Evolutionary conservation across 139 green algal species (phyloP).

Genomic region (Astrephomene gubernaculifera): DNA sequence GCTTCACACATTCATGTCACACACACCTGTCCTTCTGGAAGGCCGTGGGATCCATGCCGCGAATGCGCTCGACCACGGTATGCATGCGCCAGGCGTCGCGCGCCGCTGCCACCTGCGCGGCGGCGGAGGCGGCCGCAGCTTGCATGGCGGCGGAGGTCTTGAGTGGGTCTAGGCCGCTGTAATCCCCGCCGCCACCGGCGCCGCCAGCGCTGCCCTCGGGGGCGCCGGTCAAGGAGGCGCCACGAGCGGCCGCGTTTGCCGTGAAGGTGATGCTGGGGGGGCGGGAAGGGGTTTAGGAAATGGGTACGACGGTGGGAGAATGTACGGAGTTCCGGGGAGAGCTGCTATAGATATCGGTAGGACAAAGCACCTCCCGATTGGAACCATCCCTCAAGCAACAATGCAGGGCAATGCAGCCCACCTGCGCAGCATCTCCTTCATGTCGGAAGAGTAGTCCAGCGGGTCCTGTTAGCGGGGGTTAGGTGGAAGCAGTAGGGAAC

Average conservation of each 20-base stretch:
- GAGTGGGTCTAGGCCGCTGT: conserved; percentile 4
- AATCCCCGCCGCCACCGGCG: neutral
- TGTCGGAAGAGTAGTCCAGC: conserved; percentile 29
- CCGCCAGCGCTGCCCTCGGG: neutral
- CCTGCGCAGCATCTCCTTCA: conserved; percentile 43
- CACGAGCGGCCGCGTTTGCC: neutral
- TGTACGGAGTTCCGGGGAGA: too few relatives aligned
- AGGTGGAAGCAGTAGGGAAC: neutral
- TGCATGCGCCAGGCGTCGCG: conserved; percentile 18
- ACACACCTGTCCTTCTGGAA: conserved; percentile 35
- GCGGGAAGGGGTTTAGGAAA: too few relatives aligned
- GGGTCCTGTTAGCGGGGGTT: conserved; percentile 2
- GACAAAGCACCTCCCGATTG: too few relatives aligned
- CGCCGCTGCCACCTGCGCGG: conserved; percentile 30
- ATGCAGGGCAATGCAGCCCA: neutral
- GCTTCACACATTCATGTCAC: too few relatives aligned
- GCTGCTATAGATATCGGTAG: too few relatives aligned
- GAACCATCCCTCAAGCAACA: too few relatives aligned
- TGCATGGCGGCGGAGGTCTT: neutral
- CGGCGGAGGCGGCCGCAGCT: neutral
- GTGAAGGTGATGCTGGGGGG: conserved; percentile 6
- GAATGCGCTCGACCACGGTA: conserved; percentile 9
- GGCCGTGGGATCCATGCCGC: conserved; percentile 3
- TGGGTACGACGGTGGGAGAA: too few relatives aligned
- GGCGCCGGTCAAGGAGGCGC: too few relatives aligned